Percentiles rank a stretch among this genome's conserved stretches.
Evolutionary conservation across 352 stramenopile species (phyloP).

Genomic region (Globisporangium nunn): DNA sequence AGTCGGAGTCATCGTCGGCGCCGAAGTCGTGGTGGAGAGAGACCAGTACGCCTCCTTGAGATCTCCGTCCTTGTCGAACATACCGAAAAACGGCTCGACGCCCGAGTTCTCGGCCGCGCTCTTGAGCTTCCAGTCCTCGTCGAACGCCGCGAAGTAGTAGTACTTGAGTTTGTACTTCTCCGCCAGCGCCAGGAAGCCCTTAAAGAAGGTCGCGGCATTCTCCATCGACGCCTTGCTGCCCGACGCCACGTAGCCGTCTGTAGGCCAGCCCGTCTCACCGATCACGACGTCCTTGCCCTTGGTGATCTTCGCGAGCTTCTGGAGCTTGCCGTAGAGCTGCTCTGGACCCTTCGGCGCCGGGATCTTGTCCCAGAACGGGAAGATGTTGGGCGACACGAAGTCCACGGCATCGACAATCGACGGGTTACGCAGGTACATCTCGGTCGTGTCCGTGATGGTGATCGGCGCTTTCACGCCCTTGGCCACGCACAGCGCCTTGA

Average conservation of each 20-base stretch:
- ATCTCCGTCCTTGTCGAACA: slow-evolving; percentile 36
- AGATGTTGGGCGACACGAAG: slow-evolving; percentile 50
- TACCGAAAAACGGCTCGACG: slow-evolving; percentile 64
- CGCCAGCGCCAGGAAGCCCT: slow-evolving; percentile 42
- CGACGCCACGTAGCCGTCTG: slow-evolving; percentile 23
- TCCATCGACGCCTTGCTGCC: slow-evolving; percentile 27
- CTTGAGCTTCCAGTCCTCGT: slow-evolving; percentile 52
- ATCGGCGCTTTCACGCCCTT: slow-evolving; percentile 30
- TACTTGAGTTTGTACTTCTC: slow-evolving; percentile 36
- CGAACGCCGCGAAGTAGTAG: slow-evolving; percentile 68
- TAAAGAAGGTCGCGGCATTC: slow-evolving; percentile 53
- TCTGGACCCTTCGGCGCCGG: slow-evolving; percentile 21
- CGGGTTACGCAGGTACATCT: slow-evolving; percentile 45
- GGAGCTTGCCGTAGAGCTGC: slow-evolving; percentile 37
- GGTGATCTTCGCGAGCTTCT: slow-evolving; percentile 17
- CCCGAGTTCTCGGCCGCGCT: slow-evolving; percentile 39
- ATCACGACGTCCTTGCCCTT: slow-evolving; percentile 46
- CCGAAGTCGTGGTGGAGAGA: slow-evolving; percentile 16
- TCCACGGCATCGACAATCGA: slow-evolving; percentile 41
- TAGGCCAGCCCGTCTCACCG: slow-evolving; percentile 65
- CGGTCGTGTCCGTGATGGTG: slow-evolving; percentile 61
- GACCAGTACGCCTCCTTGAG: slow-evolving; percentile 40
- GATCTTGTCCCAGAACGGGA: slow-evolving; percentile 66
- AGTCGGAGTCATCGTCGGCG: background rate
- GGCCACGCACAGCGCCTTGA: slow-evolving; percentile 25